These are phyloP conservation scores for Orobanche coerulescens DNA, from an alignment of 257 asterid genomes.

Conservation along the genomic window DNA sequence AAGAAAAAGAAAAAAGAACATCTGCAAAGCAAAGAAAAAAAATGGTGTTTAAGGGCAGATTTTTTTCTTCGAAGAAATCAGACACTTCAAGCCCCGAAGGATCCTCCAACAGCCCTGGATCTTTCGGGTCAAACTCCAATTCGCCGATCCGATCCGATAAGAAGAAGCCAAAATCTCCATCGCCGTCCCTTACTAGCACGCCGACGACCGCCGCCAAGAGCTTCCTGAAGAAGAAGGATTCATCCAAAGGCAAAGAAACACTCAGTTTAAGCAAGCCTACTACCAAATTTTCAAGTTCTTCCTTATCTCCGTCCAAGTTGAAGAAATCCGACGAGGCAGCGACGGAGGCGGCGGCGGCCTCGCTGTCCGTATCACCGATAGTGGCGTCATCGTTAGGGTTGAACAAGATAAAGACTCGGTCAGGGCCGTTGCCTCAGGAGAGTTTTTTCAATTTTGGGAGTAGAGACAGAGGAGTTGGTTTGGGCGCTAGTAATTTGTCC, in stretches of 20 bases:
- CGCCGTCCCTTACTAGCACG: constrained; percentile 38
- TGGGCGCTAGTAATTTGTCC: constrained; percentile 83
- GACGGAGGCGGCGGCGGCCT: constrained; percentile 23
- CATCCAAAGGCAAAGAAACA: constrained; percentile 37
- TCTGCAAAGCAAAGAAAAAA: background rate
- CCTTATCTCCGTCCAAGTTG: constrained; percentile 26
- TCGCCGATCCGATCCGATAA: constrained; percentile 91
- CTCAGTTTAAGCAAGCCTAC: constrained; percentile 31
- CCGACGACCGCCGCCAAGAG: constrained; percentile 36
- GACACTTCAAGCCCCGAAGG: constrained; percentile 88
- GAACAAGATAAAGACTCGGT: constrained; percentile 96
- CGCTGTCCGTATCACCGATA: constrained; percentile 64
- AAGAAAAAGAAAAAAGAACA: background rate
- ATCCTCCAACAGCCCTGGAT: constrained; percentile 80
- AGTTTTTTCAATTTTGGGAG: constrained; percentile 70
- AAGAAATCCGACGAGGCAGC: constrained; percentile 40
- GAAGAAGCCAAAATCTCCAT: constrained; percentile 57
- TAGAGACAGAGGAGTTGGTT: constrained; percentile 55
- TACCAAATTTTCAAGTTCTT: constrained; percentile 23
- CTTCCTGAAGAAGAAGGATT: constrained; percentile 41
- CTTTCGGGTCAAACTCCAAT: constrained; percentile 73
- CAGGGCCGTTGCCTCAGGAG: constrained; percentile 99
- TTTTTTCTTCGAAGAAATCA: constrained; percentile 84
- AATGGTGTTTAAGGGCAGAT: constrained; percentile 92
- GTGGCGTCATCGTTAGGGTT: constrained; percentile 93